Evolutionary conservation across 1,284 basidiomycete species (phyloP).

Genomic region (Trametes versicolor): DNA sequence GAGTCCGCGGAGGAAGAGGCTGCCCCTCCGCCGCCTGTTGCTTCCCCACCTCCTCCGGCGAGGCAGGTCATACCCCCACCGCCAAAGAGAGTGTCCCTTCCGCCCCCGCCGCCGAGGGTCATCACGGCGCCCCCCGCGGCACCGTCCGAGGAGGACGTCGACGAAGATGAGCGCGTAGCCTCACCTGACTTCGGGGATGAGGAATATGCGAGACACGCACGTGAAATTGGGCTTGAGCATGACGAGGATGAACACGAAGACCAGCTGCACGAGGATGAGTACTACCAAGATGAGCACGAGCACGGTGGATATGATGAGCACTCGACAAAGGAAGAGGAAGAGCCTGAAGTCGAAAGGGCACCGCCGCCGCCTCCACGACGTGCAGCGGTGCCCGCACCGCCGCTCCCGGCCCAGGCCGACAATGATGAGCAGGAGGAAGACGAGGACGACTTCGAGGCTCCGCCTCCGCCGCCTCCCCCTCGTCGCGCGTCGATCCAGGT

Average conservation of each 20-base stretch:
- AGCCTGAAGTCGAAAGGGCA: slow-evolving; percentile 10
- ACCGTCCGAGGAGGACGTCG: slow-evolving; percentile 5
- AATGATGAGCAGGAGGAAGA: slow-evolving; percentile 8
- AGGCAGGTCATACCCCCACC: slow-evolving; percentile 16
- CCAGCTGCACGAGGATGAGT: slow-evolving; percentile 8
- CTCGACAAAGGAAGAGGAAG: not conserved
- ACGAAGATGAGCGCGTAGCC: slow-evolving; percentile 13
- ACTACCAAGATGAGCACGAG: slow-evolving; percentile 9
- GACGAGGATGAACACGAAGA: slow-evolving; percentile 19
- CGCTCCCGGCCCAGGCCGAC: not conserved
- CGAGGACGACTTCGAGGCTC: slow-evolving; percentile 20
- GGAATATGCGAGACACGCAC: slow-evolving; percentile 24
- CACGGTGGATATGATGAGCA: not conserved
- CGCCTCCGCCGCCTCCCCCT: slow-evolving; percentile 13
- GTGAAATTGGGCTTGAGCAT: slow-evolving; percentile 24
- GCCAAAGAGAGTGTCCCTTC: slow-evolving; percentile 16
- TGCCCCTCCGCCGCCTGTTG: slow-evolving; percentile 7
- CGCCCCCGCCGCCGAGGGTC: slow-evolving; percentile 31
- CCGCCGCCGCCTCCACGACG: slow-evolving; percentile 18
- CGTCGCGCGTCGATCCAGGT: slow-evolving; percentile 14
- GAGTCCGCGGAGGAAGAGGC: slow-evolving; percentile 18
- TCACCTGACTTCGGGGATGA: slow-evolving; percentile 20
- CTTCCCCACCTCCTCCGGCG: slow-evolving; percentile 8
- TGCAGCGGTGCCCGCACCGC: not conserved
- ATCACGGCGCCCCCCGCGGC: slow-evolving; percentile 27